These are phyloP conservation scores for Leccinellum albellum DNA, from an alignment of 768 basidiomycete genomes.

Conservation along the genomic window DNA sequence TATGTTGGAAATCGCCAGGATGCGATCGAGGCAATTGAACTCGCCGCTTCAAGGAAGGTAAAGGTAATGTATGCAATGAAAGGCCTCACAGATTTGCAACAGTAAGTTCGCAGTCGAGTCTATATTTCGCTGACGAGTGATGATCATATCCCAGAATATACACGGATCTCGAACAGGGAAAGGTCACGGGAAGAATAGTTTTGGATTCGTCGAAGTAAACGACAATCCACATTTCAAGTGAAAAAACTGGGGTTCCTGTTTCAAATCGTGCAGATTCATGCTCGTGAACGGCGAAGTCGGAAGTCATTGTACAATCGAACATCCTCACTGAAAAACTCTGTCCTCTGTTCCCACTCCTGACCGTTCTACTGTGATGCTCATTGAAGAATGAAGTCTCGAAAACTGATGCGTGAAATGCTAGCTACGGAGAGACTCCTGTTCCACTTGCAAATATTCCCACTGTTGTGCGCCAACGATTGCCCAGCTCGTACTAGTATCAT, in stretches of 20 bases:
- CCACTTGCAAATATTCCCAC: neutral
- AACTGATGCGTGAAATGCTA: neutral
- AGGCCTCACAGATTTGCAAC: conserved; percentile 48
- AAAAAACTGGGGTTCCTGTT: too few species aligned
- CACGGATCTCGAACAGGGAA: conserved; percentile 37
- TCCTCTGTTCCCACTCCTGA: too few species aligned
- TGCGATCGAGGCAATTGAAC: conserved; percentile 71
- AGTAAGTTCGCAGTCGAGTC: conserved; percentile 35
- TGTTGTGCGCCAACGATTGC: neutral
- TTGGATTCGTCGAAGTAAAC: conserved; percentile 31
- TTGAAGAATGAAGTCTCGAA: neutral
- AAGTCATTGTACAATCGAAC: too few species aligned
- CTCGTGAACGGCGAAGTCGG: too few species aligned
- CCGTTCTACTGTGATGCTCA: too few species aligned
- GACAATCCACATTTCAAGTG: neutral
- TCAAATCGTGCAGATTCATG: too few species aligned
- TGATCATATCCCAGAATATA: conserved; percentile 32
- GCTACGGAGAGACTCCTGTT: neutral
- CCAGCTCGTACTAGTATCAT: neutral
- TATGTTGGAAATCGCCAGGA: conserved; percentile 77
- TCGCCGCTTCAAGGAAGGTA: conserved; percentile 69
- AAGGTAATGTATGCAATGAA: conserved; percentile 50
- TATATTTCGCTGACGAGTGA: neutral
- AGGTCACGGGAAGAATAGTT: conserved; percentile 40
- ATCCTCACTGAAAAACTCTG: too few species aligned